Evolutionary conservation across 768 basidiomycete genomes (phyloP), one percentile per base, ranked within the genome.

Genomic region (Ramaria sp.): DNA sequence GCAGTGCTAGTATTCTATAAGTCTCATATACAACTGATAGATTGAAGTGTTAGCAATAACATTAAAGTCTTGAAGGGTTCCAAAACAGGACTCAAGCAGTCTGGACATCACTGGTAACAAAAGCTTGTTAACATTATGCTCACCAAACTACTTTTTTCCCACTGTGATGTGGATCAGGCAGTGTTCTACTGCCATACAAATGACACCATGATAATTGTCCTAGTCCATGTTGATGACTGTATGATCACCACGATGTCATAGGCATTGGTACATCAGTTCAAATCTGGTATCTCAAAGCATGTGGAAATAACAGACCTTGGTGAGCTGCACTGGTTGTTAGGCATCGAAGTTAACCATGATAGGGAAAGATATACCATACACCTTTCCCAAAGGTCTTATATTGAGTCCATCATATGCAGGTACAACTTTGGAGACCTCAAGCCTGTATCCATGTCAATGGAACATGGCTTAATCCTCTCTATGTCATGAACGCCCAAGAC

Each of bases 51-150:
- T n/a, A n/a, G n/a, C n/a, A n/a, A n/a, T n/a, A n/a, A n/a, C n/a
- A n/a, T n/a, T n/a, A n/a, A n/a, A n/a, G n/a, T n/a, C n/a, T n/a
- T n/a, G n/a, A n/a, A n/a, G n/a, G n/a, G n/a, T n/a, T n/a, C n/a
- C n/a, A n/a, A n/a, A n/a, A n/a, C n/a, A n/a, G 69, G 74, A 0
- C 66, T 75, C 62, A 71, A 72, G 47, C 71, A 75, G 51, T 62
- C 61, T 9, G 67, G 69, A 0, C 38, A 63, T 1, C 57, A 66
- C 4, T 76, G 72, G 70, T 72, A 77, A 54, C 60, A 69, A 34
- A 68, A 63, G 0, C 51, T 73, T 46, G 56, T 71, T 20, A 49
- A 62, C 0, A 62, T 62, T 0, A 63, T 77, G 58, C n/a, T n/a
- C n/a, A n/a, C n/a, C n/a, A n/a, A n/a, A n/a, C n/a, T n/a, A n/a